Evolutionary conservation across 495 filamentous ascomycete species (phyloP), one percentile per base, ranked within the genome.

Genomic region (Jackrogersella multiformis): DNA sequence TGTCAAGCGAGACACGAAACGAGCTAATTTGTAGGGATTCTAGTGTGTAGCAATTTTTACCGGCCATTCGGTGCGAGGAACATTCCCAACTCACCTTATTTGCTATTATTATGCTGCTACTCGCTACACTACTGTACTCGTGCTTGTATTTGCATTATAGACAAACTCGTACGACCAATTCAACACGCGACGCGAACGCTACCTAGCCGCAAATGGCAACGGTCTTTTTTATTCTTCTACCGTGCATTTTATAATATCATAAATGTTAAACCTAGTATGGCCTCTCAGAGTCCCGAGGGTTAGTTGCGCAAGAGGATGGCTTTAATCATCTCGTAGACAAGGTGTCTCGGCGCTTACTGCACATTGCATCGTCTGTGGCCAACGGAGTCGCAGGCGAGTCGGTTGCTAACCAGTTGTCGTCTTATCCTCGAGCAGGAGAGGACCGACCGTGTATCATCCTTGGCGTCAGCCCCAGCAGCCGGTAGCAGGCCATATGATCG

Each of bases 401-500:
- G 56, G 32, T 41, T 53, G 2, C 52, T 6, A 42, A 39, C 18
- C 35, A 8, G 35, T 57, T 57, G 20, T 52, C 61, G 32, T 64
- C 61, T 44, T 51, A 53, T 64, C 61, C 41, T 52, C 18, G 21
- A 18, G 18, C 16, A 39, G 20, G 41, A 49, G 23, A 45, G 53
- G 28, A 12, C 42, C 42, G 18, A 49, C 48, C 35, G 34, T 34
- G 49, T 59, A 38, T 32, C 7, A 49, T 41, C 53, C 63, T 66
- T 61, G 60, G 55, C 59, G 35, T 48, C 32, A 49, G 59, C 46
- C 24, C 59, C 59, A 54, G 1, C 41, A 7, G 41, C 42, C 45
- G 61, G 53, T 65, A 52, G 44, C 61, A 56, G 52, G 51, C 44
- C 20, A 46, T 36, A 56, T 56, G 67, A 65, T 70, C 61, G 49